A percentile compares a stretch with the other conserved stretches of the same genome.
Conservation (phyloP, 1,139 yeast genomes). For the Suhomyces coccinellae region DNA sequence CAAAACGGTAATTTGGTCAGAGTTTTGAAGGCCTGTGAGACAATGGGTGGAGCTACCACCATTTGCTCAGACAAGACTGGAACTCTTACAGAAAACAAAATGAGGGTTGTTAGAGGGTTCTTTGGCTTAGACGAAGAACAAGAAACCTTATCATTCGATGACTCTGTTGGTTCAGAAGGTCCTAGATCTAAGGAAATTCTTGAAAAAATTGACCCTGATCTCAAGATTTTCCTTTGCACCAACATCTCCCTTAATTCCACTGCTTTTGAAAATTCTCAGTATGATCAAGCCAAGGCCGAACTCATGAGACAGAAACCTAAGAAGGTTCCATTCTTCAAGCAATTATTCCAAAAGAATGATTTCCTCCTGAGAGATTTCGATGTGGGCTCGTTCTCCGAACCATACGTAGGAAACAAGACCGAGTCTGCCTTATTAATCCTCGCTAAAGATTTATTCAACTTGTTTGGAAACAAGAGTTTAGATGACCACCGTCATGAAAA, state of each 20-base stretch:
- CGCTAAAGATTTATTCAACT: conserved; percentile 57
- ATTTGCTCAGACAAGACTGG: conserved; percentile 98
- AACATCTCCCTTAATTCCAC: conserved; percentile 82
- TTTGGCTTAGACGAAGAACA: conserved; percentile 41
- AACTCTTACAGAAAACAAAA: conserved; percentile 86
- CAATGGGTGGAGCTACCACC: conserved; percentile 99
- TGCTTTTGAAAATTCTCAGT: conserved; percentile 72
- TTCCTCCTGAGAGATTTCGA: conserved; percentile 21
- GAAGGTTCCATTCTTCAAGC: conserved; percentile 23
- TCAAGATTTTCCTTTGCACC: conserved; percentile 45
- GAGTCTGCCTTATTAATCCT: conserved; percentile 83
- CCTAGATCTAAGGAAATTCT: conserved; percentile 36
- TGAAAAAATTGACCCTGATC: conserved; percentile 28
- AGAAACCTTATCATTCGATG: conserved; percentile 41
- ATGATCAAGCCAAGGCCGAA: conserved; percentile 37
- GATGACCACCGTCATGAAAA: conserved; percentile 40
- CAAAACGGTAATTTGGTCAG: conserved; percentile 95
- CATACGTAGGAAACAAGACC: conserved; percentile 88
- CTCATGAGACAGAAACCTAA: conserved; percentile 33
- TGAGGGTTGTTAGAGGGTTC: conserved; percentile 83
- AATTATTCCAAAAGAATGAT: conserved; percentile 13
- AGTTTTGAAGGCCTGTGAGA: conserved; percentile 90
- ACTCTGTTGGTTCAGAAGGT: conserved; percentile 30
- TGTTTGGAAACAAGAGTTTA: conserved; percentile 41
- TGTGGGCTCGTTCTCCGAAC: conserved; percentile 44